Conservation (phyloP, 352 stramenopile genomes). For the Globisporangium middletonii region DNA sequence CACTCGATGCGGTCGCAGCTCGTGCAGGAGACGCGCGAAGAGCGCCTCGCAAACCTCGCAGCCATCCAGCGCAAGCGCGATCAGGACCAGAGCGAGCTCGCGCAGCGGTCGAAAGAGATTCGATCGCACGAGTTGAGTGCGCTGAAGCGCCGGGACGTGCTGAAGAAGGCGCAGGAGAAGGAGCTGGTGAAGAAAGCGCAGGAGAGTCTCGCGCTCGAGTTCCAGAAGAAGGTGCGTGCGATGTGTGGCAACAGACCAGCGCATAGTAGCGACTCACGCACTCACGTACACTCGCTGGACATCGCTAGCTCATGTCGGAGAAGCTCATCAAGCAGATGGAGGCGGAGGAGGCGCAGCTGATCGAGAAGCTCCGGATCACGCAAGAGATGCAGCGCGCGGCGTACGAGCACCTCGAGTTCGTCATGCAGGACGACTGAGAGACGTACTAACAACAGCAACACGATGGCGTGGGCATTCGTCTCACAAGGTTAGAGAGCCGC, state of each 20-base stretch:
- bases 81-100: constrained; percentile 27
- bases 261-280: background rate
- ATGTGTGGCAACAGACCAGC: background rate
- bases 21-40: constrained; percentile 42
- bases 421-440: constrained; percentile 36
- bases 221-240: constrained; percentile 33
- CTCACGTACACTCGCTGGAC: background rate
- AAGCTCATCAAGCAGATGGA: constrained; percentile 66
- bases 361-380: constrained; percentile 52
- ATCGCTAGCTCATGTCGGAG: constrained; percentile 33
- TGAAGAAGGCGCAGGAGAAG: constrained; percentile 46
- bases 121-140: constrained; percentile 37
- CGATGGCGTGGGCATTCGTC: too few species aligned
- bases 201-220: constrained; percentile 41
- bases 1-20: constrained; percentile 38
- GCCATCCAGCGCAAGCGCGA: constrained; percentile 40
- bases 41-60: constrained; percentile 34
- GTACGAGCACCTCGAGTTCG: constrained; percentile 63
- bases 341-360: constrained; percentile 46
- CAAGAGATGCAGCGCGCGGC: constrained; percentile 59
- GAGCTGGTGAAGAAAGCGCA: constrained; percentile 39
- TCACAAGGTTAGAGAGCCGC: too few species aligned
- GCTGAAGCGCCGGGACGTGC: constrained; percentile 30
- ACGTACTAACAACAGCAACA: background rate
- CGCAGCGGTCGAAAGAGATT: constrained; percentile 48